Conservation (phyloP, 78 protist species). For the Isochrysis galbana region DNA sequence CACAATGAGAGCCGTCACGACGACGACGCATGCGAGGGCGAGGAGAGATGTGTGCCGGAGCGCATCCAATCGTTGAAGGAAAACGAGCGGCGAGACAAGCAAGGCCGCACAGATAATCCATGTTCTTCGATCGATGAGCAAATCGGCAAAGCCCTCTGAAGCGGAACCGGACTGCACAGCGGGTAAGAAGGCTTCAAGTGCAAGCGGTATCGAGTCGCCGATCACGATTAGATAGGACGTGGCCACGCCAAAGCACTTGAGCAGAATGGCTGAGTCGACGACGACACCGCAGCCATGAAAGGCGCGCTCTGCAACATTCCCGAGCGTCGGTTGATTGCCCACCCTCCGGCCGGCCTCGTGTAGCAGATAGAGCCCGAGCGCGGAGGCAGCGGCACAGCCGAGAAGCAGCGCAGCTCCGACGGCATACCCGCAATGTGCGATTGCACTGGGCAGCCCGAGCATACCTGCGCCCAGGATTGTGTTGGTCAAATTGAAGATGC, state of each 20-base stretch:
- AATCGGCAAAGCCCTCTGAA: too few species aligned
- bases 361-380: not conserved
- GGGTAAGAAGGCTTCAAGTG: too few species aligned
- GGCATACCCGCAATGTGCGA: not conserved
- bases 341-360: not conserved
- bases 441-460: constrained; percentile 21
- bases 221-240: constrained; percentile 30
- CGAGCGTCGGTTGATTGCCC: not conserved
- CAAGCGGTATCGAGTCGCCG: constrained; percentile 15
- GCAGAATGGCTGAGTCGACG: not conserved
- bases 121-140: too few species aligned
- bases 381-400: not conserved
- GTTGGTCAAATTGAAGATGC: constrained; percentile 26
- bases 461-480: constrained; percentile 42
- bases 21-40: too few species aligned
- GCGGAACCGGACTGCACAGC: too few species aligned
- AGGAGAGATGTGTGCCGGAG: too few species aligned
- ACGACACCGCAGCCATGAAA: not conserved
- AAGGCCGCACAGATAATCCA: too few species aligned
- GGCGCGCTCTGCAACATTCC: not conserved
- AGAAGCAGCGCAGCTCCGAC: not conserved
- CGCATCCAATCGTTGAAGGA: too few species aligned
- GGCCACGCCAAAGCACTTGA: constrained; percentile 48
- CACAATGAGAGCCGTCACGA: too few species aligned
- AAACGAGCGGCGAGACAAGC: too few species aligned